A percentile compares a stretch with the other conserved stretches of the same genome.
phyloP scores from a whole-genome alignment of 1,139 yeast species.

The Protomyces arabidopsidicola region DNA sequence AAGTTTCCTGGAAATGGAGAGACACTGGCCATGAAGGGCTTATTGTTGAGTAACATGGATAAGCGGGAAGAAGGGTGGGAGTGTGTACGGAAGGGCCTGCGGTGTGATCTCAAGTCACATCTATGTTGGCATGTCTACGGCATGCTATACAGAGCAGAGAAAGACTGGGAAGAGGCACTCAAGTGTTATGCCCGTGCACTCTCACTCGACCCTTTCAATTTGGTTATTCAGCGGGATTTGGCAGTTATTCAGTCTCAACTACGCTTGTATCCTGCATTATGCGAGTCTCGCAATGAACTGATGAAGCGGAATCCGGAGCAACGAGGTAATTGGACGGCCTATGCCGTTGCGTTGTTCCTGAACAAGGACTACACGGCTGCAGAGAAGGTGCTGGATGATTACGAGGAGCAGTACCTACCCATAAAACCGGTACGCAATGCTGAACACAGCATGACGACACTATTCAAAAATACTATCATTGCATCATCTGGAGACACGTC shows the following conservation, averaged over 20 bases:
- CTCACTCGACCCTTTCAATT: constrained; percentile 73
- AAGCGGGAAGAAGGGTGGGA: constrained; percentile 62
- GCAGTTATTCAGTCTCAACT: constrained; percentile 73
- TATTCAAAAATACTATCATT: constrained; percentile 67
- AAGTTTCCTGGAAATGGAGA: constrained; percentile 74
- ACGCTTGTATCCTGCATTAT: constrained; percentile 63
- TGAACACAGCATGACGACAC: constrained; percentile 36
- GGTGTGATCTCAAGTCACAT: constrained; percentile 54
- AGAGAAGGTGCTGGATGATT: constrained; percentile 52
- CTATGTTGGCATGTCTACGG: constrained; percentile 84
- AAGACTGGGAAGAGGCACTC: constrained; percentile 70
- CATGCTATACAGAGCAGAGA: constrained; percentile 66
- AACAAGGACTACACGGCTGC: constrained; percentile 64
- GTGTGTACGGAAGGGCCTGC: constrained; percentile 57
- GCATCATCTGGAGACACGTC: constrained; percentile 59
- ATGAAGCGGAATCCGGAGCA: constrained; percentile 76
- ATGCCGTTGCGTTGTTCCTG: constrained; percentile 81
- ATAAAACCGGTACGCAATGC: constrained; percentile 23
- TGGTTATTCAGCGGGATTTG: constrained; percentile 75
- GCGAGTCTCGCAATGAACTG: constrained; percentile 56
- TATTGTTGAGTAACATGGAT: constrained; percentile 54
- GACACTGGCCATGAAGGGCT: constrained; percentile 78
- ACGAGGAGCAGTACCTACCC: background rate
- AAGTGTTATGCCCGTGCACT: constrained; percentile 74
- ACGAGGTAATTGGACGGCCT: constrained; percentile 87